Base-by-base conservation (phyloP, 768 basidiomycete species). In the Russula earlei region DNA sequence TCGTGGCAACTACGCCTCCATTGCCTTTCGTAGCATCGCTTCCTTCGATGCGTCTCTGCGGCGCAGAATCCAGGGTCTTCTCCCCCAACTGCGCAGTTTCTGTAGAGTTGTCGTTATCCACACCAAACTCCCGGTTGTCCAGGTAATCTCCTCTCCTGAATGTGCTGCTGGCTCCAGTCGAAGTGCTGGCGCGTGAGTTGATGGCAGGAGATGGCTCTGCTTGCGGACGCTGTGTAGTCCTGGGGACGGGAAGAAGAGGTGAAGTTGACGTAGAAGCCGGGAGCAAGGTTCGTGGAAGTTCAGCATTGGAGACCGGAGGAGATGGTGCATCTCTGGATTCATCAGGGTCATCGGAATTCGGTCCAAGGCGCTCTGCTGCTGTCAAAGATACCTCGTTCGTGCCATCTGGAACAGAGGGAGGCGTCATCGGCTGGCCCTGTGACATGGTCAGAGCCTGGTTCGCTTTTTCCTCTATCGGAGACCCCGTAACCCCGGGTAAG, bases 1-100 rank as follows among this genome's bases (percentile, higher is more conserved):
- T 81, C 2, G 80, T 79, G 41, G 86, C 83, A 43, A 90, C 86
- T 24, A 84, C 69, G 62, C 78, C 81, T 12, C 77, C 78, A 46
- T 64, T 76, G 58, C 79, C 83, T 38, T 68, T 74, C 6, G 74
- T 75, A 2, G 81, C 79, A 43, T 83, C 80, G 20, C 67, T 73
- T 57, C 78, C 74, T 49, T 83, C 79, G 4, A 80, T 62, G 24
- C 49, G 40, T 19, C 31, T 33, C n/a, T n/a, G n/a, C n/a, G 53
- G 50, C 33, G 48, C 14, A 9, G 38, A 20, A 51, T 58, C 40
- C 44, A 60, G 15, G 42, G 56, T 58, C 49, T 51, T 61, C 46
- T 44, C 54, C 44, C 48, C 65, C 63, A 54, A 65, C 70, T 67
- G 59, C 46, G 38, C 53, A 60, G 44, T 22, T 52, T 62, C 64